A percentile compares a stretch with the other conserved stretches of the same genome.
Conservation (phyloP, 768 basidiomycete species). For the Tricholoma terreum region DNA sequence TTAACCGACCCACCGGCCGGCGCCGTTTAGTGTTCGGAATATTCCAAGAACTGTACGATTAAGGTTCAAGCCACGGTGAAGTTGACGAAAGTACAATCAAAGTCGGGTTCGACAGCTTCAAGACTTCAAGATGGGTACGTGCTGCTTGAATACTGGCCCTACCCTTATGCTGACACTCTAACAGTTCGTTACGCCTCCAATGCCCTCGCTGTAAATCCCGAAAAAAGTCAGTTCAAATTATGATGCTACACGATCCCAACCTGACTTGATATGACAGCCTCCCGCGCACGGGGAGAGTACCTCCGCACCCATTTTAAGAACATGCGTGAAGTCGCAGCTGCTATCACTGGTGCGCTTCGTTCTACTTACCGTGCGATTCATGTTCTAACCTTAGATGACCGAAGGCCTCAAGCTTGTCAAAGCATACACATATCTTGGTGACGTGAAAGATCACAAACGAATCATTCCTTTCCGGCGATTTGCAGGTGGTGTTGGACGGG, state of each 20-base stretch:
- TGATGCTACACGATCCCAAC: not conserved
- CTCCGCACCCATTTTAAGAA: conserved; percentile 99
- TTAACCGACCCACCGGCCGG: not conserved
- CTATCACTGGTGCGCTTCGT: conserved; percentile 64
- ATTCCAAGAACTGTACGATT: conserved; percentile 34
- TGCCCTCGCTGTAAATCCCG: conserved; percentile 84
- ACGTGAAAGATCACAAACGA: conserved; percentile 96
- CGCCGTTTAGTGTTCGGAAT: conserved; percentile 5
- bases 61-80: conserved; percentile 45
- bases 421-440: conserved; percentile 91
- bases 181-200: conserved; percentile 93
- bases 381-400: not conserved
- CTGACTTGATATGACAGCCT: conserved; percentile 51
- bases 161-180: conserved; percentile 18
- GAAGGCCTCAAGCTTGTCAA: conserved; percentile 89
- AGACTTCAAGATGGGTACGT: conserved; percentile 68
- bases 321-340: conserved; percentile 98
- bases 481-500: conserved; percentile 91
- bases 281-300: conserved; percentile 93
- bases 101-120: conserved; percentile 46
- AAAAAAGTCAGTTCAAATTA: conserved; percentile 71
- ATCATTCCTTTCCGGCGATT: conserved; percentile 96
- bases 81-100: conserved; percentile 18
- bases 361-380: not conserved
- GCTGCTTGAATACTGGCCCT: conserved; percentile 18